Percentiles rank a stretch among this genome's conserved stretches.
Evolutionary conservation across 163 green algal species (phyloP).

Genomic region (Coccomyxa subellipsoidea): DNA sequence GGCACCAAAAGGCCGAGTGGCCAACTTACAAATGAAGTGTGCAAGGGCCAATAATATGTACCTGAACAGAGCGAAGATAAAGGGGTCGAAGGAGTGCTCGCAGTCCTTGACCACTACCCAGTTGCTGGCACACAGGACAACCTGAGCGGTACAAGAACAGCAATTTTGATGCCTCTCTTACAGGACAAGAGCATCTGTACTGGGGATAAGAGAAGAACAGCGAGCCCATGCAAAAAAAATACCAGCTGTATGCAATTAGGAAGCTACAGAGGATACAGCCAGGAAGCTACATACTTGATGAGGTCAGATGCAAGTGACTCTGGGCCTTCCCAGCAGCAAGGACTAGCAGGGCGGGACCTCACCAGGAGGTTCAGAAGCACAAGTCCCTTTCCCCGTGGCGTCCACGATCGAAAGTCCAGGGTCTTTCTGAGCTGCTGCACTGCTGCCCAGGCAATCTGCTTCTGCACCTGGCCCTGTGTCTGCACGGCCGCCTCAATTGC

Average conservation of each 20-base stretch:
- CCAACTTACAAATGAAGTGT: too few species aligned
- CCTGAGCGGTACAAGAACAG: slow-evolving; percentile 29
- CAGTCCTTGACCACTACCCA: slow-evolving; percentile 39
- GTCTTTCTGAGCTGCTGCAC: neutral
- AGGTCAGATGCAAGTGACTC: neutral
- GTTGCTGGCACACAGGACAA: slow-evolving; percentile 50
- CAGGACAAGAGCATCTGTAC: too few species aligned
- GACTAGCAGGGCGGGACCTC: neutral
- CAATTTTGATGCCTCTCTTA: neutral
- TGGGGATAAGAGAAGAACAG: too few species aligned
- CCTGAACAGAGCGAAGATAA: slow-evolving; percentile 18
- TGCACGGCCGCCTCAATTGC: neutral
- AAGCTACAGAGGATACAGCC: too few species aligned
- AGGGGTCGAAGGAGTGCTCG: slow-evolving; percentile 22
- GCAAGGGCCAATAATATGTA: too few species aligned
- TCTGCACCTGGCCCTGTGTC: neutral
- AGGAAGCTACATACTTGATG: neutral
- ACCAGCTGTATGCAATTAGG: too few species aligned
- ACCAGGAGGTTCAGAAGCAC: neutral
- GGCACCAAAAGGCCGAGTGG: too few species aligned
- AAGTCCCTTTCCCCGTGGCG: neutral
- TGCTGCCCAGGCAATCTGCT: neutral
- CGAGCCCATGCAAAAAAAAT: too few species aligned
- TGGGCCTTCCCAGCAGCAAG: neutral
- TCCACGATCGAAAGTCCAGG: neutral